Evolutionary conservation across 179 eudicot genomes (phyloP).

Genomic region (Gypsophila paniculata): DNA sequence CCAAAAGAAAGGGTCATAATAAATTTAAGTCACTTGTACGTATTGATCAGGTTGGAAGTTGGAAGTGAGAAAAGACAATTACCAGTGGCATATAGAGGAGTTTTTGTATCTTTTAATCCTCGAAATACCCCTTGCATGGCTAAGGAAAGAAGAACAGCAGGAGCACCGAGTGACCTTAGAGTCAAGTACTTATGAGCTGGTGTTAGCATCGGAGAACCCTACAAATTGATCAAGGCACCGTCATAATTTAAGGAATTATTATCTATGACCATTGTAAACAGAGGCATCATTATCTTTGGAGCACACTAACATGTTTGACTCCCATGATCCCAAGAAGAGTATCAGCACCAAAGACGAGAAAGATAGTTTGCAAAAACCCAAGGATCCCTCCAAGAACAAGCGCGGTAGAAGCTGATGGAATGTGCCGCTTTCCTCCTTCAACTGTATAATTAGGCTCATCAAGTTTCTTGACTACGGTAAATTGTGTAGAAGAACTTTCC

Average conservation of each 20-base stretch:
- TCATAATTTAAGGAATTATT: too few relatives aligned
- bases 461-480: background rate
- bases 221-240: background rate
- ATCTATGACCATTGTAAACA: too few relatives aligned
- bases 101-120: conserved; percentile 91
- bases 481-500: conserved; percentile 30
- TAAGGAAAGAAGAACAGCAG: conserved; percentile 93
- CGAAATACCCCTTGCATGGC: conserved; percentile 98
- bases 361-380: conserved; percentile 70
- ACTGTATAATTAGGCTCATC: conserved; percentile 16
- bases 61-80: conserved; percentile 3
- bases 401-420: conserved; percentile 95
- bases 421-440: conserved; percentile 40
- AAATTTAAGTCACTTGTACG: too few relatives aligned
- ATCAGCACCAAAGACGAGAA: conserved; percentile 63
- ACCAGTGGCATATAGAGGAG: conserved; percentile 97
- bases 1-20: background rate
- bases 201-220: conserved; percentile 82
- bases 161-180: conserved; percentile 80
- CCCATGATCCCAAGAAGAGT: conserved; percentile 76
- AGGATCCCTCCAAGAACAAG: conserved; percentile 65
- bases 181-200: conserved; percentile 77
- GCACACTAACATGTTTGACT: conserved; percentile 62
- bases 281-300: background rate
- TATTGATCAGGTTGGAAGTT: background rate